Evolutionary conservation across 352 stramenopile species (phyloP).

Genomic region (Globisporangium middletonii): DNA sequence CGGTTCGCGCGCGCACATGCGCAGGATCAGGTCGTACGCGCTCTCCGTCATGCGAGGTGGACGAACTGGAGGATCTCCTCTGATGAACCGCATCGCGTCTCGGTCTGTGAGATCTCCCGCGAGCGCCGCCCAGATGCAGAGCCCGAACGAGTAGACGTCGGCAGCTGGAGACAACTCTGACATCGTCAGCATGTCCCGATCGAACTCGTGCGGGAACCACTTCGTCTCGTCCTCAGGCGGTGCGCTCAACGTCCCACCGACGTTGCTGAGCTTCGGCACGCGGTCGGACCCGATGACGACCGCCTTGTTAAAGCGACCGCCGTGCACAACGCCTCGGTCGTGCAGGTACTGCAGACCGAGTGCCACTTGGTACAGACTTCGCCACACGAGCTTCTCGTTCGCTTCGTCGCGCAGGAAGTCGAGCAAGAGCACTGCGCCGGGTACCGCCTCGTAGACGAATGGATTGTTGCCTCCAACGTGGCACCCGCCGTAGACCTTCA

Average conservation of each 20-base stretch:
- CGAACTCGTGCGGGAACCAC: conserved; percentile 3
- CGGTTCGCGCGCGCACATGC: conserved; percentile 3
- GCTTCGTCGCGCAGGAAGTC: conserved; percentile 4
- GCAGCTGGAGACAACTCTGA: background rate
- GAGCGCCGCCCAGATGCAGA: conserved; percentile 14
- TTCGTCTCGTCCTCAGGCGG: background rate
- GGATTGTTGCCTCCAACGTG: background rate
- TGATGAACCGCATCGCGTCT: no score
- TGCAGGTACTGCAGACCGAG: conserved; percentile 29
- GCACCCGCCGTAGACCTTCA: conserved; percentile 1
- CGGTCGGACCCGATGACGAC: conserved; percentile 9
- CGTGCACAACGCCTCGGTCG: conserved; percentile 16
- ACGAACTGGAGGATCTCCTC: background rate
- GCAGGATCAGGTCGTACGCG: conserved; percentile 1
- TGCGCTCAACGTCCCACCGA: background rate
- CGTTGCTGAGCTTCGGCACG: conserved; percentile 11
- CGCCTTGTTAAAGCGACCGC: conserved; percentile 2
- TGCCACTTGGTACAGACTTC: conserved; percentile 17
- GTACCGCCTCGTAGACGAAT: background rate
- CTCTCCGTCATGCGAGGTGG: conserved; percentile 2
- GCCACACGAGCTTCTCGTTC: conserved; percentile 4
- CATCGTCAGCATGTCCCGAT: background rate
- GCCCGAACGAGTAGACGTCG: conserved; percentile 24
- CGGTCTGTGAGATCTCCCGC: background rate
- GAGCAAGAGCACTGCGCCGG: background rate